Conservation (phyloP, 2,329 filamentous ascomycete species). For the Seiridium unicorne region DNA sequence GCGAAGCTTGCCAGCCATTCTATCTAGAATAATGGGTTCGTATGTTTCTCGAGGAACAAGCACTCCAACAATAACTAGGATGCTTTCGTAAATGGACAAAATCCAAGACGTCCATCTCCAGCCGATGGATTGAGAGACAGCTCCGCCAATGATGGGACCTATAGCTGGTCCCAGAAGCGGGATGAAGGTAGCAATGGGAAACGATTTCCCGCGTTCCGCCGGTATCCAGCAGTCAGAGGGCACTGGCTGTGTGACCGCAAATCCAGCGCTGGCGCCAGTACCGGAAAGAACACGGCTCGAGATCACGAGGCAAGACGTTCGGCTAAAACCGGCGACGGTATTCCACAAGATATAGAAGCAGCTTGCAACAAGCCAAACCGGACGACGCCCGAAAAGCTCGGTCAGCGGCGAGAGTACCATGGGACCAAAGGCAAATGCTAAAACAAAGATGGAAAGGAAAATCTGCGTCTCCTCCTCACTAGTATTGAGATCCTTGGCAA, state of each 20-base stretch:
- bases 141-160: slow-evolving; percentile 66
- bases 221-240: slow-evolving; percentile 34
- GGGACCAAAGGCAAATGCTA: slow-evolving; percentile 32
- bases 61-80: not conserved
- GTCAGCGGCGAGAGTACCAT: slow-evolving; percentile 31
- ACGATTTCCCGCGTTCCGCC: slow-evolving; percentile 33
- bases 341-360: slow-evolving; percentile 35
- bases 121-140: slow-evolving; percentile 58
- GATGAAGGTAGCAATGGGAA: slow-evolving; percentile 28
- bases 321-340: slow-evolving; percentile 27
- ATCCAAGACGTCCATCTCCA: slow-evolving; percentile 73
- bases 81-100: slow-evolving; percentile 48
- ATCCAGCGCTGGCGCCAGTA: slow-evolving; percentile 26
- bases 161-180: slow-evolving; percentile 59
- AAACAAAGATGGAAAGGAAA: slow-evolving; percentile 32
- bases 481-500: slow-evolving; percentile 28
- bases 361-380: slow-evolving; percentile 30
- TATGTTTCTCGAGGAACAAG: not conserved
- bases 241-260: slow-evolving; percentile 28
- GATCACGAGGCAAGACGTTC: slow-evolving; percentile 28
- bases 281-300: slow-evolving; percentile 25
- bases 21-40: slow-evolving; percentile 3
- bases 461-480: slow-evolving; percentile 25
- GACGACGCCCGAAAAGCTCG: slow-evolving; percentile 31
- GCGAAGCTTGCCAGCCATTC: not conserved